Percentiles rank a stretch among this genome's conserved stretches.
phyloP scores from a whole-genome alignment of 225 moss, liverwort and hornwort genomes.

The Climacium dendroides region DNA sequence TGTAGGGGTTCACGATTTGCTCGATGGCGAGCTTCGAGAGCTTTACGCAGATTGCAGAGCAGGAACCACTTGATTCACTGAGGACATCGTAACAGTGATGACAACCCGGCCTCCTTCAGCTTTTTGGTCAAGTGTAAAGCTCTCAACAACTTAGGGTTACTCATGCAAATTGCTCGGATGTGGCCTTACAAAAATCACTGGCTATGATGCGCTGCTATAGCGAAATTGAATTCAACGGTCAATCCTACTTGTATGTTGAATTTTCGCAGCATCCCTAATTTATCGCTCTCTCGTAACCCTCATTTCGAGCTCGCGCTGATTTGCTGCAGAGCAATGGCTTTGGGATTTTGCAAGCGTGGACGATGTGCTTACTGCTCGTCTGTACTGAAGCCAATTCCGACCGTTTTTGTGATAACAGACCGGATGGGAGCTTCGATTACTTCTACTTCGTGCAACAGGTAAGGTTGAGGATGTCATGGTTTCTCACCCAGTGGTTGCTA shows the following conservation, averaged over 20 bases:
- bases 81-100: neutral
- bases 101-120: neutral
- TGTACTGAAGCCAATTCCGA: neutral
- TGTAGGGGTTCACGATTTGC: neutral
- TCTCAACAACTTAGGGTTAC: neutral
- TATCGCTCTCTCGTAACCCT: neutral
- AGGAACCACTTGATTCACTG: neutral
- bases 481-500: neutral
- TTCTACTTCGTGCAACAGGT: slow-evolving; percentile 19
- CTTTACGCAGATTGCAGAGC: neutral
- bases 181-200: neutral
- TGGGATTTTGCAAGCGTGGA: neutral
- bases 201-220: neutral
- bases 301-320: neutral
- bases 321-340: neutral
- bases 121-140: neutral
- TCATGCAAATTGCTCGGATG: neutral
- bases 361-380: neutral
- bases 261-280: neutral
- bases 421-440: neutral
- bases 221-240: no score
- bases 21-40: neutral
- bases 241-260: no score
- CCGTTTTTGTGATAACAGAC: neutral
- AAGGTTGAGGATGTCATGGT: neutral